phyloP scores from a whole-genome alignment of 2,329 filamentous ascomycete species.

The Neurospora crassa region DNA sequence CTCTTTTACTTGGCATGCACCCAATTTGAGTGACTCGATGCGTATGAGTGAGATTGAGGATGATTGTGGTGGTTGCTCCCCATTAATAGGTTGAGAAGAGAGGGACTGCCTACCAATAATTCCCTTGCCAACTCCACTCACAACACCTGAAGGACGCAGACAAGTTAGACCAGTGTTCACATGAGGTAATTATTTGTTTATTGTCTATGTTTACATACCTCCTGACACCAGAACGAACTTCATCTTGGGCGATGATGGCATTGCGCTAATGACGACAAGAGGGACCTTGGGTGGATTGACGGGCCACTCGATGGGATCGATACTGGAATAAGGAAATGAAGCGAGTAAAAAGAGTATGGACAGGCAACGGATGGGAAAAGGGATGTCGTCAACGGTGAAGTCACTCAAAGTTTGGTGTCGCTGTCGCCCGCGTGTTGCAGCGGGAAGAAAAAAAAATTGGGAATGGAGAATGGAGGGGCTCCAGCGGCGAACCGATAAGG shows the following conservation, averaged over 20 bases:
- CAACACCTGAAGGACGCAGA: not conserved
- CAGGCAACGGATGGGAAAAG: not conserved
- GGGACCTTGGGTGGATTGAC: not conserved
- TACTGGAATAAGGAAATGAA: not conserved
- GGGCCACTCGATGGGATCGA: not conserved
- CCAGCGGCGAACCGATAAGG: not conserved
- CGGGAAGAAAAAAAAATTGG: not conserved
- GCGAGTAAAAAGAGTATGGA: not conserved
- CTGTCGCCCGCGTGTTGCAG: not conserved
- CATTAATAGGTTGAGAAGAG: not conserved
- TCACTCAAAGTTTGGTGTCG: not conserved
- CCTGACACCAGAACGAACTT: constrained; percentile 1
- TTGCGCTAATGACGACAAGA: not conserved
- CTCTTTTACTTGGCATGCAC: not conserved
- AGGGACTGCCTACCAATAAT: not conserved
- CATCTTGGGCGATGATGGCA: not conserved
- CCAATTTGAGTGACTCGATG: not conserved
- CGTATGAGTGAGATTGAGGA: not conserved
- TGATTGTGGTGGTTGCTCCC: not conserved
- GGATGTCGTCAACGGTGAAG: not conserved
- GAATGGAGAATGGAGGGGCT: not conserved
- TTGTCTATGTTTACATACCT: not conserved
- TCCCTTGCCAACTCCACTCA: not conserved
- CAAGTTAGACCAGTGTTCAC: not conserved
- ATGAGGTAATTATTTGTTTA: not conserved